These are phyloP conservation scores for Cryphonectria parasitica DNA, from an alignment of 2,329 filamentous ascomycete genomes.

Conservation along the genomic window DNA sequence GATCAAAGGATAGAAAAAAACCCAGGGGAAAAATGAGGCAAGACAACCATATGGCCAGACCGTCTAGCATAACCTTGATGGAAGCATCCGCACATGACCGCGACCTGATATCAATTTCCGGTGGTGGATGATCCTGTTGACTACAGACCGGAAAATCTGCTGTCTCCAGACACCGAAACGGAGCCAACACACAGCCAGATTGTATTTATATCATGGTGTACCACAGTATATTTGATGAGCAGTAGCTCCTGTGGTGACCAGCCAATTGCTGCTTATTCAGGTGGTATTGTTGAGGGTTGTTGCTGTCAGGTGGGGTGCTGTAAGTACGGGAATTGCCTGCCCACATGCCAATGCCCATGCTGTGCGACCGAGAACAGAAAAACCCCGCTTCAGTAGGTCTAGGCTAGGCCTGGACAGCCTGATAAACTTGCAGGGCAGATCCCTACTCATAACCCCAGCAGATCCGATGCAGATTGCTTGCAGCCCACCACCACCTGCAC, in stretches of 20 bases:
- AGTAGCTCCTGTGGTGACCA: not conserved
- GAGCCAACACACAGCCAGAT: not conserved
- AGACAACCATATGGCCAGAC: not conserved
- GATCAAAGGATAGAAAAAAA: not conserved
- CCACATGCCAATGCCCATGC: not conserved
- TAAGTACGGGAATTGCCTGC: not conserved
- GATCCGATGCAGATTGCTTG: conserved; percentile 12
- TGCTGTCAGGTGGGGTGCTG: not conserved
- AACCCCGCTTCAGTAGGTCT: not conserved
- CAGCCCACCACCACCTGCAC: conserved; percentile 16
- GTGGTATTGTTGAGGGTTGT: not conserved
- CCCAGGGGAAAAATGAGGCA: not conserved
- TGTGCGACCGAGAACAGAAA: not conserved
- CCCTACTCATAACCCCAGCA: conserved; percentile 3
- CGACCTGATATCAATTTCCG: not conserved
- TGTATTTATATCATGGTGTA: not conserved
- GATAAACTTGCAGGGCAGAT: conserved; percentile 11
- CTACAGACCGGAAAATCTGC: not conserved
- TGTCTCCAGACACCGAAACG: not conserved
- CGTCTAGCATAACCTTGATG: not conserved
- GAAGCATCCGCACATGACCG: not conserved
- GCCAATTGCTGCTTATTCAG: not conserved
- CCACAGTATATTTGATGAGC: not conserved
- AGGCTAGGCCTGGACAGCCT: not conserved
- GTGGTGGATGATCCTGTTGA: not conserved